These are phyloP conservation scores for Beta vulgaris DNA, from an alignment of 148 eudicot species.

Conservation along the genomic window DNA sequence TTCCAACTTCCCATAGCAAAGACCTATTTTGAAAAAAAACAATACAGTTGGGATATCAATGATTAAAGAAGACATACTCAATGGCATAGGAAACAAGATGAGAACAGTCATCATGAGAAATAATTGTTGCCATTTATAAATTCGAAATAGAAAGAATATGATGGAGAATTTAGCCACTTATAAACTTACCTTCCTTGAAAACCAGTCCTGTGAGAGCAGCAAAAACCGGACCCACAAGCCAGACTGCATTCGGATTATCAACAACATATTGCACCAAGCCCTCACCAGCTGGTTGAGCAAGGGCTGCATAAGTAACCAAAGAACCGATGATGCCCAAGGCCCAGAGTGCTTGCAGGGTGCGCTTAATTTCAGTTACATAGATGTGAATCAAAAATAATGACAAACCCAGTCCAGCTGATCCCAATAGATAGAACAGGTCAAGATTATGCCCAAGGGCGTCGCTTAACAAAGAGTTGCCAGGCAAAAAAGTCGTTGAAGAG, in stretches of 20 bases:
- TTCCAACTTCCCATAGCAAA: constrained; percentile 96
- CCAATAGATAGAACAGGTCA: constrained; percentile 53
- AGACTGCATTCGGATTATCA: constrained; percentile 66
- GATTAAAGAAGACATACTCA: too few relatives aligned
- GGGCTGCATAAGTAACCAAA: constrained; percentile 43
- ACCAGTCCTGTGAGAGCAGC: constrained; percentile 89
- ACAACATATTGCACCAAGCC: constrained; percentile 61
- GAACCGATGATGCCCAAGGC: constrained; percentile 64
- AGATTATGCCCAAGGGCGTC: constrained; percentile 29
- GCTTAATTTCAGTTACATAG: constrained; percentile 78
- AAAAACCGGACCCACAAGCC: constrained; percentile 88
- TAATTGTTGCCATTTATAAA: too few relatives aligned
- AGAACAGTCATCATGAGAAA: too few relatives aligned
- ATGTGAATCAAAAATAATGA: constrained; percentile 77
- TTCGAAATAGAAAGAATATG: too few relatives aligned
- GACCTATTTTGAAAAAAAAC: constrained; percentile 49
- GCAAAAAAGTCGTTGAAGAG: constrained; percentile 60
- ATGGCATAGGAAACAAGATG: background rate
- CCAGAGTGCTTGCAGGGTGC: constrained; percentile 78
- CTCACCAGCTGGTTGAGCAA: constrained; percentile 64
- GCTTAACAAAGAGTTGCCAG: constrained; percentile 14
- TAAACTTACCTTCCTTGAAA: constrained; percentile 72
- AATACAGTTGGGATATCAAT: too few relatives aligned
- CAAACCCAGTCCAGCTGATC: constrained; percentile 77
- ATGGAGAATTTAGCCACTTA: too few relatives aligned